Evolutionary conservation across 768 basidiomycete species (phyloP), one percentile per base, ranked within the genome.

Genomic region (Lanmaoa rubissima): DNA sequence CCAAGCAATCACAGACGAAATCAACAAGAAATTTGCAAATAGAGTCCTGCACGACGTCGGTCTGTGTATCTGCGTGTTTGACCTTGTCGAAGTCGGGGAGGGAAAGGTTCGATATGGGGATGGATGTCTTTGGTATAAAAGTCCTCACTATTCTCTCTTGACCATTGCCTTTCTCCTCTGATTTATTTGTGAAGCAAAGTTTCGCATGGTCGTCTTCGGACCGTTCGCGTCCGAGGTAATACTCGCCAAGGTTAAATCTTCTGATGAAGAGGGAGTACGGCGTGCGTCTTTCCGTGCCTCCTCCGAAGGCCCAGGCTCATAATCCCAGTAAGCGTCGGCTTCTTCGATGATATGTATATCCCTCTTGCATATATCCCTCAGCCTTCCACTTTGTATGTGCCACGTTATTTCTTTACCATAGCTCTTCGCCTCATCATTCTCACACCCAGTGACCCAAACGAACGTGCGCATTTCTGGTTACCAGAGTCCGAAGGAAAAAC

Each of bases 1-100:
- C 46, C 84, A 89, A 46, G 92, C 94, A 0, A 81, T 98, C 62
- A 87, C 82, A 28, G 82, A 87, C 57, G 91, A 94, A 65, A 78
- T 98, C 61, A 95, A 98, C 78, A 91, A 91, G 70, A 97, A 97
- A 73, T 98, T 96, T 62, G 90, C 96, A 5, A 98, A 98, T 70
- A 83, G 88, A 52, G 84, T 95, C 45, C 75, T 98, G 17, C 91
- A 94, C 65, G 89, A 94, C 54, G 87, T 96, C 54, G 96, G 96
- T 1, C 82, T 99, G 24, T 95, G 92, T 61, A 82, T 98, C 51
- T 92, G 87, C 57, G 83, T 94, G 1, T 97, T 94, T 59, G 96
- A 98, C 70, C 74, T 99, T 40, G 76, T 86, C 0, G 83, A 92
- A 61, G 89, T 86, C 1, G 88, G 92, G 2, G 94, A 98, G 67